Evolutionary conservation across 2,329 filamentous ascomycete genomes (phyloP), one percentile per base, ranked within the genome.

Genomic region (Dothiorella sarmentorum): DNA sequence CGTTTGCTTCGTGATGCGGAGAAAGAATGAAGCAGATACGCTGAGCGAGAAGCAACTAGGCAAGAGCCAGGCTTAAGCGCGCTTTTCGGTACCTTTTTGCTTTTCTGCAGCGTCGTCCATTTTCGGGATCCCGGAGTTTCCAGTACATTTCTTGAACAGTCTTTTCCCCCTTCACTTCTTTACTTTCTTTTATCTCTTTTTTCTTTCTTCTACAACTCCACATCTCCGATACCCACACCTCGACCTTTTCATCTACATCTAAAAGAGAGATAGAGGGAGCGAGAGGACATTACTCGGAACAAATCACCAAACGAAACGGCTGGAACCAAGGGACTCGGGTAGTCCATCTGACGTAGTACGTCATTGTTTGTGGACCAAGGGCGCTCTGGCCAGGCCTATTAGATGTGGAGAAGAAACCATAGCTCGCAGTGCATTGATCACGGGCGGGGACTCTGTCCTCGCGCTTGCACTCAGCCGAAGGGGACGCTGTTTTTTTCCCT

Each of bases 11-110:
- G 38, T 40, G 7, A n/a, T 53, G 15, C n/a, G 27, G 29, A 33
- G 15, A 33, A 40, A n/a, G 24, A 49, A 7, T 20, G 20, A n/a
- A 26, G 24, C 3, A 13, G 20, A 3, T 27, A 7, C 10, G 27
- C 27, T 58, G 56, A 42, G 24, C n/a, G 56, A 58, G 27, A 58
- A 58, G 37, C 22, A 17, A 4, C 17, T 35, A 9, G 35, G 42
- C 18, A 29, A 40, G 44, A 20, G 3, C 17, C 15, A 11, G 3
- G 24, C 20, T 3, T 49, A 26, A 43, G 26, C 31, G 49, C 15
- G 6, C 29, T 9, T 13, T 44, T n/a, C n/a, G 11, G 15, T 17
- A 6, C 20, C 22, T 22, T 4, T 31, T 37, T 57, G 5, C n/a
- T n/a, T 10, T 17, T 13, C 2, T 15, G 7, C 13, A 13, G 35